Evolutionary conservation across 2,329 filamentous ascomycete species (phyloP).

Genomic region (Bertia moriformis): DNA sequence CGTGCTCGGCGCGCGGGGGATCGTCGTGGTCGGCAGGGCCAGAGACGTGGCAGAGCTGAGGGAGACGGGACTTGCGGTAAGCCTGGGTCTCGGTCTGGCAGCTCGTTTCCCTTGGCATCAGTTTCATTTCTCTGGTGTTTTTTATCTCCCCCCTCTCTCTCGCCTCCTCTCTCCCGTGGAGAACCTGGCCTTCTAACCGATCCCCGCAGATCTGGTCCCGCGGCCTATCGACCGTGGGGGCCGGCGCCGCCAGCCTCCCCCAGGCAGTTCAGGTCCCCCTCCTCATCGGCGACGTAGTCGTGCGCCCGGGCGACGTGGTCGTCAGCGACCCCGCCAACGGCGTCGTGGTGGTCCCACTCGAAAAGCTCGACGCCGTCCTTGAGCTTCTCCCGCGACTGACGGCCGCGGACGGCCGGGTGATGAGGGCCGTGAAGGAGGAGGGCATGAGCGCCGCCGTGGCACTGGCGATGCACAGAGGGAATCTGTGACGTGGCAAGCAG

Average conservation of each 20-base stretch:
- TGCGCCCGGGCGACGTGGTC: slow-evolving; percentile 47
- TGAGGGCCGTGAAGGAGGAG: slow-evolving; percentile 41
- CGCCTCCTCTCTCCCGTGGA: background rate
- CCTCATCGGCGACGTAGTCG: slow-evolving; percentile 21
- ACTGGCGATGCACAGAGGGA: too few species aligned
- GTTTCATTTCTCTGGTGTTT: background rate
- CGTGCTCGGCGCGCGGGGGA: slow-evolving; percentile 38
- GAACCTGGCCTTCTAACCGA: slow-evolving; percentile 1
- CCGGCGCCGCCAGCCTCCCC: slow-evolving; percentile 37
- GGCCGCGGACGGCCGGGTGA: slow-evolving; percentile 43
- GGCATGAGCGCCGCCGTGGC: slow-evolving; percentile 52
- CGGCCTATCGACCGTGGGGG: slow-evolving; percentile 40
- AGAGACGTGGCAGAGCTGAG: slow-evolving; percentile 50
- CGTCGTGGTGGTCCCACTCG: slow-evolving; percentile 51
- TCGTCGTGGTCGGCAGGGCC: slow-evolving; percentile 55
- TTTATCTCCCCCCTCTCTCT: too few species aligned
- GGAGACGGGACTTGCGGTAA: slow-evolving; percentile 37
- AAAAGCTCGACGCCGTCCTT: slow-evolving; percentile 42
- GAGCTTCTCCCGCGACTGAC: slow-evolving; percentile 37
- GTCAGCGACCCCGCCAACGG: slow-evolving; percentile 59
- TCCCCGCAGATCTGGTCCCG: slow-evolving; percentile 37
- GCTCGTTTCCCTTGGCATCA: slow-evolving; percentile 1
- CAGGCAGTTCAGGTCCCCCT: slow-evolving; percentile 34
- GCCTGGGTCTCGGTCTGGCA: slow-evolving; percentile 11
- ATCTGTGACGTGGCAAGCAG: too few species aligned